A percentile compares a stretch with the other conserved stretches of the same genome.
phyloP scores from a whole-genome alignment of 2,329 filamentous ascomycete genomes.

The Xylariaceae sp. region DNA sequence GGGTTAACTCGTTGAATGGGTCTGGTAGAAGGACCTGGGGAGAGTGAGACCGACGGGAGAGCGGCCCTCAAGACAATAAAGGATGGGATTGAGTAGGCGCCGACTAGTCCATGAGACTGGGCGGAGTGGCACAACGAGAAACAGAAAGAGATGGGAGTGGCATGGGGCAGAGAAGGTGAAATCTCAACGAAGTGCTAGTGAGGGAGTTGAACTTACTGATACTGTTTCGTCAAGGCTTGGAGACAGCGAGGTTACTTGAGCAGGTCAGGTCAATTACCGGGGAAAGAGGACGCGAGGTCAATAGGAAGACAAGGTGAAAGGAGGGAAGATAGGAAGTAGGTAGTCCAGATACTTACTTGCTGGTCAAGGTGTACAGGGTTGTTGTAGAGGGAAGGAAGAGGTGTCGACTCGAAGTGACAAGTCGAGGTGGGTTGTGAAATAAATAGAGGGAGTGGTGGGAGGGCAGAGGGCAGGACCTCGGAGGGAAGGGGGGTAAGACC shows the following conservation, averaged over 20 bases:
- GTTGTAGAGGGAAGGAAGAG: no score
- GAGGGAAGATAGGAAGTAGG: neutral
- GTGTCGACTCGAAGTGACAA: neutral
- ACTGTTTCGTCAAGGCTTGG: neutral
- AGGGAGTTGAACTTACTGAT: neutral
- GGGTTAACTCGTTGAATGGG: neutral
- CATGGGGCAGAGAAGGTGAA: neutral
- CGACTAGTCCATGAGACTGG: neutral
- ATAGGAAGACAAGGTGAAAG: neutral
- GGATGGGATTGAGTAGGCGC: neutral
- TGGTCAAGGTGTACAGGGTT: no score
- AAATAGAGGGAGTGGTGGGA: no score
- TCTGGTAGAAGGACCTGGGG: neutral
- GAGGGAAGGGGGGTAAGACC: no score
- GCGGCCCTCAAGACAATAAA: neutral
- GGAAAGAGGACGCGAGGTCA: neutral
- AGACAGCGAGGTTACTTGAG: neutral
- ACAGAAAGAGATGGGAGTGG: no score
- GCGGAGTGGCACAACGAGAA: neutral
- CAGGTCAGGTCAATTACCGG: neutral
- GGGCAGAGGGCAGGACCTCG: no score
- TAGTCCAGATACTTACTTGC: neutral
- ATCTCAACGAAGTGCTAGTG: neutral
- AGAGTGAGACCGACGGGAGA: neutral
- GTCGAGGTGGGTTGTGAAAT: no score